Evolutionary conservation across 2,329 filamentous ascomycete genomes (phyloP).

Genomic region (Hymenoscyphus linearis): DNA sequence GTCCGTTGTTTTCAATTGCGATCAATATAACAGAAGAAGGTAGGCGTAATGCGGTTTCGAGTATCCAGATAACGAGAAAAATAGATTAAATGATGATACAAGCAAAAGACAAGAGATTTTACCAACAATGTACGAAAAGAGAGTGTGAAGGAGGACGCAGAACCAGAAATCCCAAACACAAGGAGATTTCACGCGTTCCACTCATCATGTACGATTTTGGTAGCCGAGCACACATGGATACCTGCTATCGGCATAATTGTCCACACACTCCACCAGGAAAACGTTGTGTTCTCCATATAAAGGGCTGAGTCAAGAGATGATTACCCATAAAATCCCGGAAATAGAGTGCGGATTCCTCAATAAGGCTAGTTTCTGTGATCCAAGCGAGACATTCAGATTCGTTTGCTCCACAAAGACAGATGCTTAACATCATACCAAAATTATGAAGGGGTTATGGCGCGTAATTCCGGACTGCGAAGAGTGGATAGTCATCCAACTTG

Average conservation of each 20-base stretch:
- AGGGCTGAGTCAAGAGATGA: not conserved
- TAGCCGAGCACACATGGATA: not conserved
- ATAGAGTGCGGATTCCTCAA: not conserved
- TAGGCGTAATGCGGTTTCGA: no score
- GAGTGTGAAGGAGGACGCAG: not conserved
- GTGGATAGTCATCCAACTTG: not conserved
- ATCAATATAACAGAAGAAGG: no score
- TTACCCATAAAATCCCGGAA: not conserved
- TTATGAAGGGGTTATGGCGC: not conserved
- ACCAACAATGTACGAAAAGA: not conserved
- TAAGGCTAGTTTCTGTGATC: not conserved
- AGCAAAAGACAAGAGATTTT: constrained; percentile 1
- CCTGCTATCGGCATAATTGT: not conserved
- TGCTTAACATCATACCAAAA: not conserved
- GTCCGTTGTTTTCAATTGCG: not conserved
- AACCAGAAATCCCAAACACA: not conserved
- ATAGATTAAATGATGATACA: not conserved
- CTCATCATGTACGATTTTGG: constrained; percentile 1
- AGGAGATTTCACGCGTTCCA: not conserved
- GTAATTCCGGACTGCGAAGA: not conserved
- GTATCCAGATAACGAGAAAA: not conserved
- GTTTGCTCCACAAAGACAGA: not conserved
- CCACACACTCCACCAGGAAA: not conserved
- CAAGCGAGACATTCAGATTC: not conserved
- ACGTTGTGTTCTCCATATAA: not conserved